These are phyloP conservation scores for Pichia nakasei DNA, from an alignment of 805 yeast genomes.

Conservation along the genomic window DNA sequence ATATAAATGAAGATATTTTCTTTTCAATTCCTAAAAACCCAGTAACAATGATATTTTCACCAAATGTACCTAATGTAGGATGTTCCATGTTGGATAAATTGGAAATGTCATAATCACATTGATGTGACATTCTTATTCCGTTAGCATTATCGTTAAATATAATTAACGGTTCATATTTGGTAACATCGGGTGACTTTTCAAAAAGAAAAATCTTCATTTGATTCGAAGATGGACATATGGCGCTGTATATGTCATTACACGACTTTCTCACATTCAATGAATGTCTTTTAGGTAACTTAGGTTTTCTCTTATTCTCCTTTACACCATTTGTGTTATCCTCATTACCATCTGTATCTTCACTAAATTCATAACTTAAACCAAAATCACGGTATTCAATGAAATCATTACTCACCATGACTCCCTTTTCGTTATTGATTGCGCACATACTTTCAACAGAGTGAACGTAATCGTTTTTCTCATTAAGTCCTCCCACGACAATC, in stretches of 20 bases:
- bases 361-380: background rate
- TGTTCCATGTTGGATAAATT: constrained; percentile 16
- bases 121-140: constrained; percentile 9
- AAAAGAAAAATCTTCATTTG: background rate
- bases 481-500: constrained; percentile 46
- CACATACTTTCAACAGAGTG: constrained; percentile 36
- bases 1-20: constrained; percentile 41
- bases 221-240: background rate
- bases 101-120: background rate
- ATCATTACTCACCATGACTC: background rate
- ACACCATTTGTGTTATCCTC: background rate
- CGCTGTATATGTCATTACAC: background rate
- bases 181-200: constrained; percentile 2
- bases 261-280: constrained; percentile 1
- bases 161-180: constrained; percentile 19
- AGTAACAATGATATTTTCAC: constrained; percentile 52
- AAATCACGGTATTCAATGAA: background rate
- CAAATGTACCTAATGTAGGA: constrained; percentile 58
- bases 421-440: constrained; percentile 20
- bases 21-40: constrained; percentile 47
- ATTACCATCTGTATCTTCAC: background rate
- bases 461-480: constrained; percentile 25
- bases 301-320: background rate
- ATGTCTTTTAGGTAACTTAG: background rate
- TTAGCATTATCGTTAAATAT: constrained; percentile 10